Evolutionary conservation across 1,284 basidiomycete genomes (phyloP).

Genomic region (Ceratobasidium sp.): DNA sequence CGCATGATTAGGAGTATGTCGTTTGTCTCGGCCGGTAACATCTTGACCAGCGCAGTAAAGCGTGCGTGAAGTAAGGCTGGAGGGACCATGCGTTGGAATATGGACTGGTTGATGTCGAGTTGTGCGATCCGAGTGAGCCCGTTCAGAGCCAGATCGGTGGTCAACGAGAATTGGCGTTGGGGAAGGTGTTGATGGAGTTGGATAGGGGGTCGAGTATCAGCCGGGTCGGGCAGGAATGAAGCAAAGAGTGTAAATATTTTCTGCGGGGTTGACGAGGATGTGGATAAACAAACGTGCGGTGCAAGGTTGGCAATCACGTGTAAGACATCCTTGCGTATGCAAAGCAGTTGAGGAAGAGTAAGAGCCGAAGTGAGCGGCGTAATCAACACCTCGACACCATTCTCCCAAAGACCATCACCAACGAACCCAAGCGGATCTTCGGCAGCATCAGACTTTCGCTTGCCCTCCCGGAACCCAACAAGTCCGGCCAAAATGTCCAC

Average conservation of each 20-base stretch:
- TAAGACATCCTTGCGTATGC: conserved; percentile 82
- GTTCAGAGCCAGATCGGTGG: conserved; percentile 83
- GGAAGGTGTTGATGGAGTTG: conserved; percentile 51
- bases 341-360: conserved; percentile 77
- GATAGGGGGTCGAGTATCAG: conserved; percentile 52
- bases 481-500: conserved; percentile 68
- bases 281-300: conserved; percentile 32
- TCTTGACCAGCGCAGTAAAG: conserved; percentile 79
- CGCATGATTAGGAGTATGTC: conserved; percentile 78
- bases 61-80: conserved; percentile 70
- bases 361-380: conserved; percentile 66
- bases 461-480: conserved; percentile 60
- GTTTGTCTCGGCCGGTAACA: conserved; percentile 81
- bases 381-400: conserved; percentile 23
- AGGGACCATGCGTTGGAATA: conserved; percentile 74
- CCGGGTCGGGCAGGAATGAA: conserved; percentile 79
- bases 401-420: conserved; percentile 58
- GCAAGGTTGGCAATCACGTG: conserved; percentile 79
- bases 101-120: conserved; percentile 82
- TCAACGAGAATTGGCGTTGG: conserved; percentile 61
- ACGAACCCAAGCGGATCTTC: conserved; percentile 21
- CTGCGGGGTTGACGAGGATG: conserved; percentile 61
- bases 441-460: neutral
- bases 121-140: conserved; percentile 83
- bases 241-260: conserved; percentile 78